Evolutionary conservation across 1,284 basidiomycete species (phyloP).

Genomic region (Waitea zeae): DNA sequence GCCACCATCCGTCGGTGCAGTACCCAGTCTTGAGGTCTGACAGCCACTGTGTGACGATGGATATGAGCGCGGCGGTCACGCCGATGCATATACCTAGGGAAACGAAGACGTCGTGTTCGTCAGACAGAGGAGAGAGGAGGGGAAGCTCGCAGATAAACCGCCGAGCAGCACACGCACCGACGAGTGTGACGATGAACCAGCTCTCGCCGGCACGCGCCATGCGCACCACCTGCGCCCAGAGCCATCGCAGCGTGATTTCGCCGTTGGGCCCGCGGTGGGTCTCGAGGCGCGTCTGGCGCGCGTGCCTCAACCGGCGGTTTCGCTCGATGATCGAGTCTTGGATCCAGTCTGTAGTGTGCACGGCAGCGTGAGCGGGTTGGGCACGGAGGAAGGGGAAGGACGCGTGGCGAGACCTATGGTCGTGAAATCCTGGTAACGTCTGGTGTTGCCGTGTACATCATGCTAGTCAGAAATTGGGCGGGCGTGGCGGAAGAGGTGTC

Average conservation of each 20-base stretch:
- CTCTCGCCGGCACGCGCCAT: slow-evolving; percentile 33
- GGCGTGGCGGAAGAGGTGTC: too few species aligned
- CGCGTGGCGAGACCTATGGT: slow-evolving; percentile 35
- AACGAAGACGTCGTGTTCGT: slow-evolving; percentile 3
- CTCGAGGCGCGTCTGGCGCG: slow-evolving; percentile 35
- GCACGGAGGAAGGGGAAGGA: slow-evolving; percentile 3
- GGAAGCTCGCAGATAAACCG: too few species aligned
- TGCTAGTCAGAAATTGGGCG: background rate
- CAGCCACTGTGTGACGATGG: slow-evolving; percentile 95
- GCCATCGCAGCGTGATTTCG: slow-evolving; percentile 31
- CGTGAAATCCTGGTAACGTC: slow-evolving; percentile 75
- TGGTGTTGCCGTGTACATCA: slow-evolving; percentile 12
- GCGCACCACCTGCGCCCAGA: slow-evolving; percentile 46
- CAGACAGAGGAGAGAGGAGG: background rate
- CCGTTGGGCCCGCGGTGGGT: slow-evolving; percentile 33
- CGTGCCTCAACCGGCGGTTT: slow-evolving; percentile 28
- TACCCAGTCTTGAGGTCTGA: slow-evolving; percentile 97
- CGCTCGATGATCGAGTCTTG: slow-evolving; percentile 85
- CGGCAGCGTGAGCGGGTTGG: slow-evolving; percentile 8
- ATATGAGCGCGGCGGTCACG: slow-evolving; percentile 85
- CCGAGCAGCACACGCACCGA: slow-evolving; percentile 68
- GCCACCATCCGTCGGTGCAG: slow-evolving; percentile 95
- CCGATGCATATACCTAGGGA: slow-evolving; percentile 76
- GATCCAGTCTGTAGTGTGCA: slow-evolving; percentile 66
- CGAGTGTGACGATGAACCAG: slow-evolving; percentile 69